Conservation (phyloP, 768 basidiomycete genomes). For the Amanita jacksonii region DNA sequence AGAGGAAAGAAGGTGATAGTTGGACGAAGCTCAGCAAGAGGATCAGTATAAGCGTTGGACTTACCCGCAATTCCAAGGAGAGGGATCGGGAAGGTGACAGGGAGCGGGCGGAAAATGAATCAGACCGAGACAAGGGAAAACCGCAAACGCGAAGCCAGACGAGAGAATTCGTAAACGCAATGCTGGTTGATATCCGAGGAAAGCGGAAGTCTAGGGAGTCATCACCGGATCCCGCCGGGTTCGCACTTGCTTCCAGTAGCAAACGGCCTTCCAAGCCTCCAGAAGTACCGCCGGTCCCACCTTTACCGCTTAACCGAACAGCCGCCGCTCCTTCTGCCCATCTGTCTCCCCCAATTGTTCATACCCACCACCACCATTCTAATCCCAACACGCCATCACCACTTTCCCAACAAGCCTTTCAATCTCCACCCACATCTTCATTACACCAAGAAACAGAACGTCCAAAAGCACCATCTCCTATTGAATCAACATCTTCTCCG, state of each 20-base stretch:
- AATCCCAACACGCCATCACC: neutral
- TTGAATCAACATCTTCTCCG: neutral
- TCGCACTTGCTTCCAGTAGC: neutral
- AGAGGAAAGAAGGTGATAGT: conserved; percentile 27
- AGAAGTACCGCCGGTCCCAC: conserved; percentile 1
- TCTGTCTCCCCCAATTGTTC: neutral
- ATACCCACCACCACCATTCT: conserved; percentile 4
- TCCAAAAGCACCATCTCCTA: neutral
- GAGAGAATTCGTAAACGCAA: no score
- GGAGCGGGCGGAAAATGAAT: conserved; percentile 26
- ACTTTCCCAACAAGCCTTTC: neutral
- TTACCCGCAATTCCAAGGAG: conserved; percentile 19
- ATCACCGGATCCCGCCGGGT: neutral
- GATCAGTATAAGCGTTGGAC: conserved; percentile 49
- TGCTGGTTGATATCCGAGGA: conserved; percentile 2
- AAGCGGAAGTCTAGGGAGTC: neutral
- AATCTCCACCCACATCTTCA: conserved; percentile 8
- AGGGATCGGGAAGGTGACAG: neutral
- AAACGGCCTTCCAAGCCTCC: neutral
- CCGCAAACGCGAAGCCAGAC: no score
- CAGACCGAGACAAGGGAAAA: conserved; percentile 18
- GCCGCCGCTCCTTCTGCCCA: neutral
- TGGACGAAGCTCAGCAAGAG: conserved; percentile 62
- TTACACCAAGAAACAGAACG: conserved; percentile 1
- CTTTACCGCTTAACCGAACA: neutral